Evolutionary conservation across 345 rosid species (phyloP), one percentile per base, ranked within the genome.

Genomic region (Carallia pectinifolia): DNA sequence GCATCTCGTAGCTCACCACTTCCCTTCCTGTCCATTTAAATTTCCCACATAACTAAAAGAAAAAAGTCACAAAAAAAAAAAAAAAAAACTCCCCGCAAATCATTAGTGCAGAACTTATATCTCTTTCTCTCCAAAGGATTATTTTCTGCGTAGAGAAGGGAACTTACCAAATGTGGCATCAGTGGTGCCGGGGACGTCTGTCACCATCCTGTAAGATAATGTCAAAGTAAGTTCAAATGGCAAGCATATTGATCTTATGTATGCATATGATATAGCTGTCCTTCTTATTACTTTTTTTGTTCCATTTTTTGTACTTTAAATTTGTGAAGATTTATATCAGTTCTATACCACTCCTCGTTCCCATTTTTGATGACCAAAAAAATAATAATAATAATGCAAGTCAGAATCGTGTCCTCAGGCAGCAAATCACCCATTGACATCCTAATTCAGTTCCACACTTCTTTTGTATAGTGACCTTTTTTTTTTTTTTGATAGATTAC

Each of bases 121-220:
- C 31, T 55, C 31, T 55, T 2, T 55, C 59, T 55, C 60, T 55
- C 33, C 31, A 7, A 23, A 23, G 16, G 17, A 4, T 2, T 55
- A 12, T 0, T 55, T 55, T 12, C 29, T 55, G 30, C 33, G 15
- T 55, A 4, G 31, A 53, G 58, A 50, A 23, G 34, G 9, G 66
- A 23, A 61, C 84, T 81, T 89, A 90, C 98, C 98, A 70, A 94
- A 94, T 59, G 97, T 77, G 31, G 78, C 95, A 76, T 94, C 97
- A 38, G 98, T 94, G 58, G 97, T 91, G 67, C 98, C 98, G 4
- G 98, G 98, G 68, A 94, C 91, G 81, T 94, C 97, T 6, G 97
- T 91, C 71, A 94, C 97, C 19, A 91, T 76, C 97, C 98, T 91
- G 86, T 19, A 68, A 70, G 9, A 67, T 68, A 55, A 19, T 30